Percentiles rank a stretch among this genome's conserved stretches.
These are phyloP conservation scores for Penicillium bovifimosum DNA, from an alignment of 495 filamentous ascomycete genomes.

Conservation along the genomic window DNA sequence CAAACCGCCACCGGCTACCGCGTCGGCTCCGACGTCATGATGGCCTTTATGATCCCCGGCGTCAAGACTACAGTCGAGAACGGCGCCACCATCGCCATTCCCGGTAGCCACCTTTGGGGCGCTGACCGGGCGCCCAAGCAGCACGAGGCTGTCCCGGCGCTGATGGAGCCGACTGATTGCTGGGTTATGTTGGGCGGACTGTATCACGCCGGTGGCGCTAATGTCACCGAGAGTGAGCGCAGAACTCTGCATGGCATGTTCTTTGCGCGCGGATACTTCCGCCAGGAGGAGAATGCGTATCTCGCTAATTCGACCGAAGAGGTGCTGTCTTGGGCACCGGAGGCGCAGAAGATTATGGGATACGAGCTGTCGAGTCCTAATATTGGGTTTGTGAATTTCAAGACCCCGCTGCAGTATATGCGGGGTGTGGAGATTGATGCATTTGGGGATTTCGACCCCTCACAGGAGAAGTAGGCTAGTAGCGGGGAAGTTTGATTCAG, in stretches of 20 bases:
- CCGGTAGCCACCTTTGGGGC: constrained; percentile 17
- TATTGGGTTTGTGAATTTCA: constrained; percentile 20
- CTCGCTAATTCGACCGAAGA: constrained; percentile 13
- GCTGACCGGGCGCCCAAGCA: constrained; percentile 10
- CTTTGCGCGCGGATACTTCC: constrained; percentile 16
- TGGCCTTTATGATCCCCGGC: constrained; percentile 28
- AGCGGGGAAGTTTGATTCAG: too few relatives aligned
- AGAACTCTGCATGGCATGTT: constrained; percentile 18
- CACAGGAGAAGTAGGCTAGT: background rate
- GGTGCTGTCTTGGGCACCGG: constrained; percentile 18
- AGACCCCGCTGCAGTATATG: constrained; percentile 17
- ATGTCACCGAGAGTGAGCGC: constrained; percentile 5
- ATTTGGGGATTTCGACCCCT: constrained; percentile 17
- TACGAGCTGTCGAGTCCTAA: constrained; percentile 19
- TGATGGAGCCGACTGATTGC: constrained; percentile 17
- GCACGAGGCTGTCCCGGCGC: constrained; percentile 8
- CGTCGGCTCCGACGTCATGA: constrained; percentile 11
- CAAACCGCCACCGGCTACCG: constrained; percentile 15
- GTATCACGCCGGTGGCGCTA: constrained; percentile 20
- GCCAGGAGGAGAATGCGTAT: constrained; percentile 19
- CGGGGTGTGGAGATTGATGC: constrained; percentile 11
- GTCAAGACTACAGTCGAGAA: constrained; percentile 29
- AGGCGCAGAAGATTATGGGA: constrained; percentile 17
- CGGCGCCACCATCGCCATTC: constrained; percentile 22
- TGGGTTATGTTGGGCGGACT: constrained; percentile 21